Evolutionary conservation across 2,329 filamentous ascomycete genomes (phyloP).

Genomic region (Purpureocillium lavendulum): DNA sequence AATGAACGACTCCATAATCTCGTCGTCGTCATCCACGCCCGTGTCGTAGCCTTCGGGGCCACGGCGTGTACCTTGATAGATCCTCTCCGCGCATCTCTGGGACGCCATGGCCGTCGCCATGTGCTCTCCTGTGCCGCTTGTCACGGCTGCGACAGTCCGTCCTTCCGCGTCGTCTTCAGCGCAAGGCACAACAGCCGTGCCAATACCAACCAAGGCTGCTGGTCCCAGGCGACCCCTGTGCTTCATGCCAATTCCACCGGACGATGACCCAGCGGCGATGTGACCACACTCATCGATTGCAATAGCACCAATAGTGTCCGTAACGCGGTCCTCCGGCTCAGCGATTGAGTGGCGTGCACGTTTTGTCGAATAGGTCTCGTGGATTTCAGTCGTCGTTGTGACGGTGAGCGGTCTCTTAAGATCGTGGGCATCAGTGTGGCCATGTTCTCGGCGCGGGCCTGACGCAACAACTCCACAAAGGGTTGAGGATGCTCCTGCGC

Average conservation of each 20-base stretch:
- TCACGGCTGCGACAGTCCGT: conserved; percentile 72
- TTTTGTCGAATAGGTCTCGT: conserved; percentile 7
- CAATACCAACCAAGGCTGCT: conserved; percentile 85
- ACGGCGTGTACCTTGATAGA: conserved; percentile 64
- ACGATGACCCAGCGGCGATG: conserved; percentile 92
- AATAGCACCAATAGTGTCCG: conserved; percentile 93
- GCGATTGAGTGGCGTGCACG: conserved; percentile 11
- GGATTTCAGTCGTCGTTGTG: conserved; percentile 4
- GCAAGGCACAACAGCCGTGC: conserved; percentile 78
- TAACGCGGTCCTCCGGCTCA: conserved; percentile 55
- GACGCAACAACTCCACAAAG: neutral
- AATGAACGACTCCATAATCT: conserved; percentile 67
- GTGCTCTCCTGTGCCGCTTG: conserved; percentile 93
- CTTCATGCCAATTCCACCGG: conserved; percentile 98
- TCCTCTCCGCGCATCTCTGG: conserved; percentile 72
- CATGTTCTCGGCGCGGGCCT: conserved; percentile 1
- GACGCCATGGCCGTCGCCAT: conserved; percentile 96
- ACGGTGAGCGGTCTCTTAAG: conserved; percentile 23
- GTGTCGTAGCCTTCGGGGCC: conserved; percentile 53
- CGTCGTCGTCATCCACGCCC: conserved; percentile 67
- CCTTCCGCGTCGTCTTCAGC: conserved; percentile 61
- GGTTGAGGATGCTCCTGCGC: conserved; percentile 10
- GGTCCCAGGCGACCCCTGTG: conserved; percentile 86
- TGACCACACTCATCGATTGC: conserved; percentile 78
- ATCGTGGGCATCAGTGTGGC: conserved; percentile 16